Percentiles rank a stretch among this genome's conserved stretches.
Conservation (phyloP, 495 filamentous ascomycete genomes). For the Penicillium cinerascens region DNA sequence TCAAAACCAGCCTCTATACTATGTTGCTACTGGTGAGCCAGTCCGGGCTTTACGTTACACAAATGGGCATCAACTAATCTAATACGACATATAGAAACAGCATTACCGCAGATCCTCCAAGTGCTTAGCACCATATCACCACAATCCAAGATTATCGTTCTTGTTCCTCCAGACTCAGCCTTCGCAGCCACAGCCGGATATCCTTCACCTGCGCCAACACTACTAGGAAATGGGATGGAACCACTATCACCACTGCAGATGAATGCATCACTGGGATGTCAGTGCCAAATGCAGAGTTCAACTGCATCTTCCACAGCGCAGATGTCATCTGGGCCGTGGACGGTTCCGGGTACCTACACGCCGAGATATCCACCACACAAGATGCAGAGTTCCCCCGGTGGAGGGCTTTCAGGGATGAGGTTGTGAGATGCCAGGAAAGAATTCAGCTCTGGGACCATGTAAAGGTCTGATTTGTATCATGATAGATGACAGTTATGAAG, state of each 20-base stretch:
- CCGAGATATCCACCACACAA: conserved; percentile 7
- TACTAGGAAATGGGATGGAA: not conserved
- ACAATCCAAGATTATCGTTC: conserved; percentile 17
- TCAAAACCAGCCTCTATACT: conserved; percentile 15
- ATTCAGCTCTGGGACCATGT: not conserved
- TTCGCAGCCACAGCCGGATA: not conserved
- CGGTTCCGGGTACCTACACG: not conserved
- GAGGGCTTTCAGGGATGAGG: not conserved
- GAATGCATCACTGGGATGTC: not conserved
- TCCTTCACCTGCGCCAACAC: not conserved
- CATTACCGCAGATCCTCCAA: conserved; percentile 23
- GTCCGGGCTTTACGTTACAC: not conserved
- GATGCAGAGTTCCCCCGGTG: not conserved
- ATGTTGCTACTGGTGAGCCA: conserved; percentile 19
- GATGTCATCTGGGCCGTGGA: not conserved
- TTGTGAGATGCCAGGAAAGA: not conserved
- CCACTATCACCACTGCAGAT: not conserved
- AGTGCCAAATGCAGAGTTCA: conserved; percentile 1
- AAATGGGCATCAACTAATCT: not conserved
- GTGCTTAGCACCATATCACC: conserved; percentile 14
- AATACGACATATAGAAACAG: conserved; percentile 5
- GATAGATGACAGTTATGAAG: not conserved
- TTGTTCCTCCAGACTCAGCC: conserved; percentile 9
- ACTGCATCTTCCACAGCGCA: not conserved
- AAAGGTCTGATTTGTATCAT: not conserved